Conservation (phyloP, 345 rosid genomes). For the Populus euphratica region DNA sequence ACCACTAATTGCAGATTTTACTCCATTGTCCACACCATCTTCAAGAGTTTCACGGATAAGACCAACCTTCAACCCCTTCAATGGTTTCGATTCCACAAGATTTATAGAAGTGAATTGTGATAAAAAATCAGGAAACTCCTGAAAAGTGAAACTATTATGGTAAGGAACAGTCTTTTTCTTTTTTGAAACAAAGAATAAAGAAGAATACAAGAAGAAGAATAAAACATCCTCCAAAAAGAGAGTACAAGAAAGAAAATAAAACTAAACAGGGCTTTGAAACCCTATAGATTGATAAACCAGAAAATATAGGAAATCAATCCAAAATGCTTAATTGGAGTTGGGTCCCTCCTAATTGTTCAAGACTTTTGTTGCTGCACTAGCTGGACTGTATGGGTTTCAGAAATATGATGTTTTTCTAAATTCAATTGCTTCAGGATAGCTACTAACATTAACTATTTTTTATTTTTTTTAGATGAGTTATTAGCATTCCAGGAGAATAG, state of each 20-base stretch:
- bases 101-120: slow-evolving; percentile 46
- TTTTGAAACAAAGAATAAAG: not conserved
- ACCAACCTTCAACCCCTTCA: slow-evolving; percentile 78
- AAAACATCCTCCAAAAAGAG: not conserved
- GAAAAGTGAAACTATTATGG: slow-evolving; percentile 5
- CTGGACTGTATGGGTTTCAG: no score
- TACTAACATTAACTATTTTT: no score
- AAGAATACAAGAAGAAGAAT: not conserved
- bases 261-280: not conserved
- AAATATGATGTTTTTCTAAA: no score
- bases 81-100: slow-evolving; percentile 54
- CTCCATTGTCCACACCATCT: slow-evolving; percentile 70
- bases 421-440: no score
- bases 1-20: slow-evolving; percentile 54
- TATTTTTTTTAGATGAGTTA: no score
- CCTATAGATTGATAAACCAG: no score
- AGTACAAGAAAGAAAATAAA: not conserved
- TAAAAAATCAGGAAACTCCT: slow-evolving; percentile 75
- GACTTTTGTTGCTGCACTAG: no score
- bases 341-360: no score
- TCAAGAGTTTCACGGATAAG: slow-evolving; percentile 77
- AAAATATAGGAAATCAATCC: not conserved
- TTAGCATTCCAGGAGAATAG: no score
- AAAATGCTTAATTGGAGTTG: not conserved
- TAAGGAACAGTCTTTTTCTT: no score